Conservation (phyloP, 192 early-diverging fungal genomes). For the Borealophlyctis nickersoniae region DNA sequence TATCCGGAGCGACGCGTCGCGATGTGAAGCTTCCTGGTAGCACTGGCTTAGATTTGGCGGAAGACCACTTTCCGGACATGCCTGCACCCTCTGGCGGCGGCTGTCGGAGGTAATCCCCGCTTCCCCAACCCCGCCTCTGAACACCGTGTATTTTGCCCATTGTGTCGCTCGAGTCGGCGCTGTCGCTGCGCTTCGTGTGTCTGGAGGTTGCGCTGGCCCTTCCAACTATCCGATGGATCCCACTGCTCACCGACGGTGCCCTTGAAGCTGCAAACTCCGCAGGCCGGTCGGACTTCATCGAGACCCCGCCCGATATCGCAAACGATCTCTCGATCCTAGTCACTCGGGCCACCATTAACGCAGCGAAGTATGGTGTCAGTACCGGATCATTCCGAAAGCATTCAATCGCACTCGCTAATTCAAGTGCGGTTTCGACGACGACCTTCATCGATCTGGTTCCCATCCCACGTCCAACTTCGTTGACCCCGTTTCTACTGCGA, state of each 20-base stretch:
- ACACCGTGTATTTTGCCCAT: too few species aligned
- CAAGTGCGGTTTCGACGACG: neutral
- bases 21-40: neutral
- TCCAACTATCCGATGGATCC: too few species aligned
- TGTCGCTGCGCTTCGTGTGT: neutral
- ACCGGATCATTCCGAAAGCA: neutral
- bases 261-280: neutral
- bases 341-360: neutral
- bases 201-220: neutral
- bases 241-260: too few species aligned
- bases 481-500: neutral
- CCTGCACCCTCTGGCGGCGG: too few species aligned
- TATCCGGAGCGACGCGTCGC: neutral
- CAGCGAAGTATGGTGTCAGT: neutral
- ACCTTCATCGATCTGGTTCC: too few species aligned
- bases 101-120: too few species aligned
- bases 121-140: too few species aligned
- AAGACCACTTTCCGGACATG: too few species aligned
- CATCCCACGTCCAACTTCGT: too few species aligned
- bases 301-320: neutral
- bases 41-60: too few species aligned
- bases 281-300: neutral
- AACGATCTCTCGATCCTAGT: neutral
- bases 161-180: neutral
- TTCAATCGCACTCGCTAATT: neutral